These are phyloP conservation scores for Lyophyllum semitale DNA, from an alignment of 768 basidiomycete genomes.

Conservation along the genomic window DNA sequence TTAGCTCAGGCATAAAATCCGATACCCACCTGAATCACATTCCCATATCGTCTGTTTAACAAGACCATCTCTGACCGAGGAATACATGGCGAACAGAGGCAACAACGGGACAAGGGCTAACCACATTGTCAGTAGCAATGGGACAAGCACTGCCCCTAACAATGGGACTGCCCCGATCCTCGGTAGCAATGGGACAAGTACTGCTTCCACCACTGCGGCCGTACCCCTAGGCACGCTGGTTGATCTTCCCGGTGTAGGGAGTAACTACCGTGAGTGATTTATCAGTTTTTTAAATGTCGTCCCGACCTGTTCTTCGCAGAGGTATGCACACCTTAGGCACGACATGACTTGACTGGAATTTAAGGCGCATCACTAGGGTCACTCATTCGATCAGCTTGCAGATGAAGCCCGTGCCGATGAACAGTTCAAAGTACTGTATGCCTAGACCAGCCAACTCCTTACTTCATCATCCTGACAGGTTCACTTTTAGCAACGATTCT, in stretches of 20 bases:
- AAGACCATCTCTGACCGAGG: too few species aligned
- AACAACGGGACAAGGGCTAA: too few species aligned
- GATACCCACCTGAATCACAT: neutral
- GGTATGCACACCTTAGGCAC: neutral
- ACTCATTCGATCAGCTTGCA: neutral
- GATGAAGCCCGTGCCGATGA: neutral
- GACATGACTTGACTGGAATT: too few species aligned
- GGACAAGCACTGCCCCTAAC: too few species aligned
- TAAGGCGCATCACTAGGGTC: neutral
- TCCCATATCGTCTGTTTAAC: too few species aligned
- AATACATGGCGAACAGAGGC: too few species aligned
- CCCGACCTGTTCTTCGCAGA: neutral
- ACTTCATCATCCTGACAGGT: neutral
- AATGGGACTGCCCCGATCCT: too few species aligned
- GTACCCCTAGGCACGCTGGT: too few species aligned
- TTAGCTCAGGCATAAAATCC: too few species aligned
- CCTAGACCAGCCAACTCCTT: neutral
- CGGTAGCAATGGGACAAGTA: slow-evolving; percentile 7
- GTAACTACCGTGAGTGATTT: slow-evolving; percentile 11
- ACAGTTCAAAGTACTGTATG: neutral
- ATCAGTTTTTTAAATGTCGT: neutral
- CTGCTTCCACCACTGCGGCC: too few species aligned
- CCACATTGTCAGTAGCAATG: too few species aligned
- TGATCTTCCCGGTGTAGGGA: slow-evolving; percentile 12
- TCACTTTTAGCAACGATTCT: neutral